Percentiles rank a stretch among this genome's conserved stretches.
These are phyloP conservation scores for Handroanthus guayacan DNA, from an alignment of 257 asterid genomes.

Conservation along the genomic window DNA sequence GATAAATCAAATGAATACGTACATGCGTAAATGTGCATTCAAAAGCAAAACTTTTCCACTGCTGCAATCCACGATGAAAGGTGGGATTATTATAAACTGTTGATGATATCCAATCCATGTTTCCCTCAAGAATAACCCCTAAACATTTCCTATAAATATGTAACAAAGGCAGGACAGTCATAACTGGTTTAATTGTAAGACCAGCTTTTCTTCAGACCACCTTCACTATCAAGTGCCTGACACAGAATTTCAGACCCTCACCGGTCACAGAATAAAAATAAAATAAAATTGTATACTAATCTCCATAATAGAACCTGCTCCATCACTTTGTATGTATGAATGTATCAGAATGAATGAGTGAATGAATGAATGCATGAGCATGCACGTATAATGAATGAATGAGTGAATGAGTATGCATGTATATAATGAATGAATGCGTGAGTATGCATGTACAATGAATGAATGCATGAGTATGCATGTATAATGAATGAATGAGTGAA, in stretches of 20 bases:
- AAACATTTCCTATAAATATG: neutral
- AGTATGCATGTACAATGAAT: no score
- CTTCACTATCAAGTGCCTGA: slow-evolving; percentile 57
- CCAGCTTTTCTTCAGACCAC: slow-evolving; percentile 54
- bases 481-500: no score
- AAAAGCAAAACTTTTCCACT: neutral
- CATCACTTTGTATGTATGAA: no score
- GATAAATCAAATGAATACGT: neutral
- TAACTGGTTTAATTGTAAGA: slow-evolving; percentile 4
- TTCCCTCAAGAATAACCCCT: slow-evolving; percentile 10
- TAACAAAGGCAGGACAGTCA: neutral
- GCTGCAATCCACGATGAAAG: neutral
- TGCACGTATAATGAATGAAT: no score
- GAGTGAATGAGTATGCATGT: no score
- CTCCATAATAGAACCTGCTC: no score
- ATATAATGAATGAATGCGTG: no score
- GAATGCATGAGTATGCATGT: no score
- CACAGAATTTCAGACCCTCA: neutral
- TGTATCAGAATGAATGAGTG: no score
- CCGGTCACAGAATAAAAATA: no score
- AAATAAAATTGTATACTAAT: no score
- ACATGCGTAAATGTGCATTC: neutral
- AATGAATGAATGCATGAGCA: no score
- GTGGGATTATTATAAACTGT: slow-evolving; percentile 10
- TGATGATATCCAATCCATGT: neutral